Evolutionary conservation across 139 green algal species (phyloP), one percentile per base, ranked within the genome.

Genomic region (Chlamydomonas eustigma): DNA sequence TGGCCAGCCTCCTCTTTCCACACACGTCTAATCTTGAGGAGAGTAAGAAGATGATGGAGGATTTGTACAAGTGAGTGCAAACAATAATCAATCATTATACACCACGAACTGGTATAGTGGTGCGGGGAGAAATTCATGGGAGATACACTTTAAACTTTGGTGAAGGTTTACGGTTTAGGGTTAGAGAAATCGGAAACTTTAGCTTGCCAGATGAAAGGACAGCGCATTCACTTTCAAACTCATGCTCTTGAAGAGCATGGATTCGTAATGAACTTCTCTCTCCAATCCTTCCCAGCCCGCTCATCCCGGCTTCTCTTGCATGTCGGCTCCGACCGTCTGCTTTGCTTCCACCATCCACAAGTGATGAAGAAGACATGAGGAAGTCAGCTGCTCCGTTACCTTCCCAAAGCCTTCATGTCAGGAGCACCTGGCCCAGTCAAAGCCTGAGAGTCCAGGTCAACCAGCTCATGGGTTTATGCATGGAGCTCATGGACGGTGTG

Each of bases 371-470:
- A 12, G 44, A 28, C 44, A 28, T n/a, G n/a, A n/a, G n/a, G n/a
- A n/a, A n/a, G n/a, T n/a, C n/a, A n/a, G n/a, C n/a, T n/a, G n/a
- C n/a, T n/a, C n/a, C n/a, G n/a, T n/a, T n/a, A n/a, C n/a, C n/a
- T n/a, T n/a, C 44, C 44, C 44, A 18, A 12, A 58, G n/a, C 52
- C 52, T 28, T 6, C 8, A 31, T 28, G 52, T 22, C 52, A 68
- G 6, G 18, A 28, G 52, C 64, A 72, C 64, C 64, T 72, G 64
- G 64, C 64, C 64, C 32, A 72, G 31, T 34, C 8, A 30, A 34
- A 32, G 33, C 4, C 64, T 72, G 18, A 24, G 28, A 3, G 64
- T 34, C 31, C 64, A 72, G 64, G 22, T 72, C 31, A 12, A 39
- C 5, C 22, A 22, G 64, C 24, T 72, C 33, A n/a, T 6, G 6